Evolutionary conservation across 495 filamentous ascomycete genomes (phyloP).

Genomic region (Penicillium dipodomyicola): DNA sequence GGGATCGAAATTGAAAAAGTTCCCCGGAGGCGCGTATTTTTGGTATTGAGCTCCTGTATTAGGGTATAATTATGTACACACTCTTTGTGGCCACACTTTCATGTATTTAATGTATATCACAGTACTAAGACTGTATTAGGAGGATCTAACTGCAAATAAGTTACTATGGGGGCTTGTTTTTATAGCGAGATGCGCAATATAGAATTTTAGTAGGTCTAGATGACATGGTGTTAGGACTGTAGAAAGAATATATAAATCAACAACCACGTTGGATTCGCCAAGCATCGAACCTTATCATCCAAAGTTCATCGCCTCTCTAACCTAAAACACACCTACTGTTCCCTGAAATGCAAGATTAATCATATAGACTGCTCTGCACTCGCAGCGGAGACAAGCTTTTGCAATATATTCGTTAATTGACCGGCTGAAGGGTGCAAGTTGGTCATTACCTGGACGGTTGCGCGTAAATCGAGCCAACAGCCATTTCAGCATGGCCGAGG

Average conservation of each 20-base stretch:
- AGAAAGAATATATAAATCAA: neutral
- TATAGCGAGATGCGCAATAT: neutral
- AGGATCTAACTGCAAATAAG: neutral
- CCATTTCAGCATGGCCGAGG: slow-evolving; percentile 14
- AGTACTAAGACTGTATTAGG: neutral
- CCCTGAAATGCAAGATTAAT: neutral
- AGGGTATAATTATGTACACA: neutral
- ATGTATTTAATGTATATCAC: slow-evolving; percentile 9
- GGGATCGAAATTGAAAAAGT: slow-evolving; percentile 8
- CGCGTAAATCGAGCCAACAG: neutral
- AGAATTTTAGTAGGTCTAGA: neutral
- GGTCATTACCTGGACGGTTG: neutral
- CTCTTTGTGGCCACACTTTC: neutral
- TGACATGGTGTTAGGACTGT: neutral
- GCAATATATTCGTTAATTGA: neutral
- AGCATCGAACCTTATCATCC: slow-evolving; percentile 5
- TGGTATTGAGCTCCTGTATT: neutral
- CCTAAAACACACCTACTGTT: neutral
- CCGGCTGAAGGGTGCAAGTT: neutral
- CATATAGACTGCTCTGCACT: neutral
- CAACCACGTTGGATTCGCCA: neutral
- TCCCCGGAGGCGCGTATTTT: slow-evolving; percentile 11
- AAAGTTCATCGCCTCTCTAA: neutral
- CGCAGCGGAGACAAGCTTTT: no score
- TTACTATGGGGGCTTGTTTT: neutral